Base-by-base conservation (phyloP, 2,329 filamentous ascomycete genomes). In the Colletotrichum sp. region DNA sequence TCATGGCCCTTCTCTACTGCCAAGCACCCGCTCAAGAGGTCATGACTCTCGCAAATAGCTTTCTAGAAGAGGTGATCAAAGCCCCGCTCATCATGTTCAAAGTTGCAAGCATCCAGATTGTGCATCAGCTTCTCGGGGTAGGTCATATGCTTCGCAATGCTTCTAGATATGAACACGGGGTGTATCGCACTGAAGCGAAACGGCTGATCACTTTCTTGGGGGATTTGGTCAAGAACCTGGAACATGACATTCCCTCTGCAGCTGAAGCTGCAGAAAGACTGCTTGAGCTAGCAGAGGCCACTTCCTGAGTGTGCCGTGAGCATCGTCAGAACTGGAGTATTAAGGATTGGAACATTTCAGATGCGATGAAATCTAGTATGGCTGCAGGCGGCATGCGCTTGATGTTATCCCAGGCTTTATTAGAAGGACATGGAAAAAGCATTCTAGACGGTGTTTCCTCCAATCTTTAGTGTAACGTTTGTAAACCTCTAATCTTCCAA, bases 311-410 rank as follows among this genome's bases (percentile, higher is more conserved):
- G 13, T 19, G 4, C 22, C 2, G 2, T 0, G 19, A 28, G 25
- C 25, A 8, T 59, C 8, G 55, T 28, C 27, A 28, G 7, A 28
- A 27, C 13, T 59, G 2, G 5, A 3, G 4, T 27, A 16, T 2
- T 1, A 0, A 28, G 11, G 8, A 11, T 5, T 4, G 1, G 22
- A 28, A 22, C 22, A 28, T 28, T 59, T 25, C 25, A 28, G 8
- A 28, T 27, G 15, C 55, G 1, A 16, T 59, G 55, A 1, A 19
- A 59, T 30, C 8, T 6, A 5, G 5, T 60, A 8, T 32, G 3
- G 7, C 7, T 6, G 16, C 27, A n/a, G 27, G 0, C 0, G 7
- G 16, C 16, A n/a, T 5, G 2, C 28, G 19, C 16, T 30, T n/a
- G 8, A 30, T 0, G 4, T n/a, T 32, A 28, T 13, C 9, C 8